Base-by-base conservation (phyloP, 2,329 filamentous ascomycete species). In the Paecilomyces sp. region DNA sequence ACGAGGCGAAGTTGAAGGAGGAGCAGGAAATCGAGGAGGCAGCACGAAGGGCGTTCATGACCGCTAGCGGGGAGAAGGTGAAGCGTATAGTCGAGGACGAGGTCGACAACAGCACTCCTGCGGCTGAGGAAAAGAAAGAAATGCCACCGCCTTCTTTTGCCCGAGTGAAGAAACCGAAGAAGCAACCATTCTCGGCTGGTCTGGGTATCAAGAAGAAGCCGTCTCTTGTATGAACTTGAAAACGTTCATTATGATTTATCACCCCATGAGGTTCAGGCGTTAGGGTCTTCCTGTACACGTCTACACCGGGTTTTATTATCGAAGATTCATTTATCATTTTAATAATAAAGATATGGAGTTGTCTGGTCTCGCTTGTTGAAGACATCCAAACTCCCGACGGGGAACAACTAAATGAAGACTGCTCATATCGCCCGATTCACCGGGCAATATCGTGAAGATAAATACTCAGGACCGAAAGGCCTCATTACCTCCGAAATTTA, bases 121-220 rank as follows among this genome's bases (percentile, higher is more conserved):
- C 66, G 36, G 66, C 33, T 66, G 71, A 34, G 72, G 77, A 79
- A 57, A 66, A 67, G 54, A 58, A 62, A 12, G 63, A 68, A 11
- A 68, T 68, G 58, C 80, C 81, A 64, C 78, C 85, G 1, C 82
- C 83, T 4, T 85, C 85, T 0, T 95, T 93, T 69, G 89, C 89
- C 73, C 82, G 89, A 61, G 84, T 86, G 52, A 82, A 88, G 55
- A 96, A 96, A 78, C 88, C 91, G 77, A 97, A 96, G 79, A 96
- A 94, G 75, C 87, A 94, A 75, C 87, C 94, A 61, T 84, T 89
- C 60, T 80, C 86, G 0, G 86, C 88, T 13, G 79, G 87, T 24
- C 75, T 96, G 55, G 92, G 92, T 1, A 92, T 97, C 68, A 97
- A 96, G 80, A 94, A 91, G 81, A 93, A 92, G 76, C 79, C 82